phyloP scores from a whole-genome alignment of 495 filamentous ascomycete species.

The Darksidea phi region DNA sequence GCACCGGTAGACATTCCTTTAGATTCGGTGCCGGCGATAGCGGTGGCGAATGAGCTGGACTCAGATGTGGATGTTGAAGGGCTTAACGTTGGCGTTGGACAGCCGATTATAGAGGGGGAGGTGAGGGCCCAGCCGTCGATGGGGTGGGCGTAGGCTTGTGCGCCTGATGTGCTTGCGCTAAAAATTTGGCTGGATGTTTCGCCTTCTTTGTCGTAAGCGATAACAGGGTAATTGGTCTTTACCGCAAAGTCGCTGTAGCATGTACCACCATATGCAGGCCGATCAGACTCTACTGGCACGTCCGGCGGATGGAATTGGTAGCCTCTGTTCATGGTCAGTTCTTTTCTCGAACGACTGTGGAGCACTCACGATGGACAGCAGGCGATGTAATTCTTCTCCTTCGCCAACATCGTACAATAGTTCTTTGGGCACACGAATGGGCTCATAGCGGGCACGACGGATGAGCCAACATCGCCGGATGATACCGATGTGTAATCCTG shows the following conservation, averaged over 20 bases:
- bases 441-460: constrained; percentile 23
- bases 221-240: constrained; percentile 15
- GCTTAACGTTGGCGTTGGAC: neutral
- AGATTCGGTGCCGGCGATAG: too few relatives aligned
- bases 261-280: constrained; percentile 24
- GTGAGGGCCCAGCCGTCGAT: constrained; percentile 17
- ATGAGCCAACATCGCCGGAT: constrained; percentile 6
- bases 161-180: constrained; percentile 8
- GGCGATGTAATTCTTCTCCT: constrained; percentile 18
- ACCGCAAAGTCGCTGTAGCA: constrained; percentile 21
- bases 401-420: constrained; percentile 23
- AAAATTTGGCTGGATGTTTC: neutral
- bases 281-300: constrained; percentile 6
- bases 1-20: too few relatives aligned
- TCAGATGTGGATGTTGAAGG: too few relatives aligned
- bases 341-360: neutral
- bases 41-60: too few relatives aligned
- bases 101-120: constrained; percentile 3
- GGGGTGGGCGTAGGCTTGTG: constrained; percentile 25
- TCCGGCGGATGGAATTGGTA: constrained; percentile 19
- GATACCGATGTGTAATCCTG: constrained; percentile 11
- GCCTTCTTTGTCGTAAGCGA: constrained; percentile 7
- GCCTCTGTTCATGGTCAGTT: neutral
- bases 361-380: constrained; percentile 26
- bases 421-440: constrained; percentile 16